Conservation (phyloP, 176 grass and related monocot genomes). For the Phragmites australis region DNA sequence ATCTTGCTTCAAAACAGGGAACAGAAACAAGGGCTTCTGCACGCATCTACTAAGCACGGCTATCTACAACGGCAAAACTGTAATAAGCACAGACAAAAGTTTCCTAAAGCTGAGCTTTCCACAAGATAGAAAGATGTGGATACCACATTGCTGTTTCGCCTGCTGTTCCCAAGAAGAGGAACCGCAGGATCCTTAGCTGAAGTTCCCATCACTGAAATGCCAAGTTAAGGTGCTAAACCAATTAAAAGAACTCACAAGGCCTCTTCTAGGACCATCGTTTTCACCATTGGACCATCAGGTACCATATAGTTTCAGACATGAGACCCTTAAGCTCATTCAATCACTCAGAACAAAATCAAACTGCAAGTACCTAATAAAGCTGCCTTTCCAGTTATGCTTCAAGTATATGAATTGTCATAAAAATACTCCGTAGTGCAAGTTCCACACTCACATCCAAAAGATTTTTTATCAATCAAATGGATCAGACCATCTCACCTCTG, state of each 20-base stretch:
- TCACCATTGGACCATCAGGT: constrained; percentile 23
- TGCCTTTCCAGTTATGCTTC: not conserved
- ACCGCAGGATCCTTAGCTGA: not conserved
- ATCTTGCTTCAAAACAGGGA: not conserved
- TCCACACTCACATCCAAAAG: not conserved
- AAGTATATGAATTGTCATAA: not conserved
- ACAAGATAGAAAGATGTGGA: not conserved
- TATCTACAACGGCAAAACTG: not conserved
- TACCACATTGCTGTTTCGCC: not conserved
- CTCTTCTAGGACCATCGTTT: constrained; percentile 38
- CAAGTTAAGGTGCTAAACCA: constrained; percentile 1
- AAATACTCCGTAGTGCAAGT: not conserved
- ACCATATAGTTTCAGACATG: not conserved
- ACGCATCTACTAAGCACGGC: not conserved
- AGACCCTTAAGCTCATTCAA: not conserved
- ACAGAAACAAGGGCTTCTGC: not conserved
- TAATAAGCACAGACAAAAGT: not conserved
- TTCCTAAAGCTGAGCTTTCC: not conserved
- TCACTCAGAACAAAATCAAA: not conserved
- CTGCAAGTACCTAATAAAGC: not conserved
- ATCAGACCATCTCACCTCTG: not conserved
- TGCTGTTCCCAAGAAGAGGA: not conserved
- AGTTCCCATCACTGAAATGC: not conserved
- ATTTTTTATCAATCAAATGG: not conserved
- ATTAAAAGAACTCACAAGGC: constrained; percentile 46